phyloP scores from a whole-genome alignment of 345 rosid species.

The Boechera stricta region DNA sequence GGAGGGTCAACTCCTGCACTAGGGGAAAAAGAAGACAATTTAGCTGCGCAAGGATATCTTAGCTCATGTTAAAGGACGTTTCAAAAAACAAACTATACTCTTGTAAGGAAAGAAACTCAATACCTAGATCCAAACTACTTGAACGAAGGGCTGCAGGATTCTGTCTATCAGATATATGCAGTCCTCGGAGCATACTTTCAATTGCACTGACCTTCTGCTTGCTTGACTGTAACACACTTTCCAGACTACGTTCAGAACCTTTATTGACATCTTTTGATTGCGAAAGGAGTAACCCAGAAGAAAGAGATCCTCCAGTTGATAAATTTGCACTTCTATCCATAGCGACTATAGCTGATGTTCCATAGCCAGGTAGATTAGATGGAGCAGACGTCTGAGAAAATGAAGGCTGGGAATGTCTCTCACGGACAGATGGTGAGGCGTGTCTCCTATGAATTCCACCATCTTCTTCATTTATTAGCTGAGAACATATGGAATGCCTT shows the following conservation, averaged over 20 bases:
- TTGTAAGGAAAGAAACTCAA: slow-evolving; percentile 47
- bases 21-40: slow-evolving; percentile 68
- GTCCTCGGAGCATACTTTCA: slow-evolving; percentile 97
- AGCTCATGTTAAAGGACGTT: slow-evolving; percentile 25
- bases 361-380: slow-evolving; percentile 79
- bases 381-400: slow-evolving; percentile 62
- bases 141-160: slow-evolving; percentile 79
- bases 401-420: slow-evolving; percentile 73
- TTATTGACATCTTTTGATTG: slow-evolving; percentile 72
- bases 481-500: slow-evolving; percentile 36
- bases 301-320: slow-evolving; percentile 65
- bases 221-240: slow-evolving; percentile 94
- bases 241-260: slow-evolving; percentile 89
- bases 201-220: slow-evolving; percentile 99
- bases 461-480: slow-evolving; percentile 94
- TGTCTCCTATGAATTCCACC: slow-evolving; percentile 96
- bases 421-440: slow-evolving; percentile 94
- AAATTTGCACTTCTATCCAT: slow-evolving; percentile 90
- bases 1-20: slow-evolving; percentile 99
- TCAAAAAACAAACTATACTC: slow-evolving; percentile 34
- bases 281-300: slow-evolving; percentile 80
- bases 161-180: slow-evolving; percentile 86
- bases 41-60: slow-evolving; percentile 59
- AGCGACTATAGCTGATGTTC: slow-evolving; percentile 95
- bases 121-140: slow-evolving; percentile 99